A percentile compares a stretch with the other conserved stretches of the same genome.
These are phyloP conservation scores for Pittosporum tobira DNA, from an alignment of 129 eudicot species.

Conservation along the genomic window DNA sequence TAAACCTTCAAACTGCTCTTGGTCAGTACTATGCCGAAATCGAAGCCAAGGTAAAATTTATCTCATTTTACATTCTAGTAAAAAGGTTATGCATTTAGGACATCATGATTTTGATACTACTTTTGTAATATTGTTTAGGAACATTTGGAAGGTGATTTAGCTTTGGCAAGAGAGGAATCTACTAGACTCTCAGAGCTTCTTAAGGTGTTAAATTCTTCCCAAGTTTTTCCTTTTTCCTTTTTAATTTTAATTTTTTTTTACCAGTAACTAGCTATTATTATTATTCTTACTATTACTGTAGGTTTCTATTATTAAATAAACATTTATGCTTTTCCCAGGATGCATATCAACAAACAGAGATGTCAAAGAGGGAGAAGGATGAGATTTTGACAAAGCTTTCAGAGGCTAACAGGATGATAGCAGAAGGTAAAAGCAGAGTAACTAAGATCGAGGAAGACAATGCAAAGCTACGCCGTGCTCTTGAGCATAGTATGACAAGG, in stretches of 20 bases:
- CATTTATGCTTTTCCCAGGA: conserved; percentile 41
- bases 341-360: conserved; percentile 54
- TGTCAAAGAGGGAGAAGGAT: conserved; percentile 56
- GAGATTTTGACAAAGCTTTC: conserved; percentile 46
- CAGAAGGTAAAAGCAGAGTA: conserved; percentile 68
- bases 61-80: neutral
- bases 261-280: too few species aligned
- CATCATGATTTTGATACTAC: neutral
- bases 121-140: conserved; percentile 39
- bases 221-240: neutral
- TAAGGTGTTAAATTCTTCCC: conserved; percentile 38
- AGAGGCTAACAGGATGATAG: conserved; percentile 49
- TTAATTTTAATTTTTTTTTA: neutral
- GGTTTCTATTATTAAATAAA: neutral
- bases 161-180: conserved; percentile 65
- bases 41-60: conserved; percentile 67
- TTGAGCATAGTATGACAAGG: conserved; percentile 97
- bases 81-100: neutral
- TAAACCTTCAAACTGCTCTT: conserved; percentile 95
- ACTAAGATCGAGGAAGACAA: conserved; percentile 91
- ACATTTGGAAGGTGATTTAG: conserved; percentile 70
- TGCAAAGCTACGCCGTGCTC: conserved; percentile 81
- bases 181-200: conserved; percentile 52
- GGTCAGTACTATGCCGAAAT: conserved; percentile 98
- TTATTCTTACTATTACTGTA: neutral